Evolutionary conservation across 495 filamentous ascomycete genomes (phyloP), one percentile per base, ranked within the genome.

Genomic region (Cercophora sp.): DNA sequence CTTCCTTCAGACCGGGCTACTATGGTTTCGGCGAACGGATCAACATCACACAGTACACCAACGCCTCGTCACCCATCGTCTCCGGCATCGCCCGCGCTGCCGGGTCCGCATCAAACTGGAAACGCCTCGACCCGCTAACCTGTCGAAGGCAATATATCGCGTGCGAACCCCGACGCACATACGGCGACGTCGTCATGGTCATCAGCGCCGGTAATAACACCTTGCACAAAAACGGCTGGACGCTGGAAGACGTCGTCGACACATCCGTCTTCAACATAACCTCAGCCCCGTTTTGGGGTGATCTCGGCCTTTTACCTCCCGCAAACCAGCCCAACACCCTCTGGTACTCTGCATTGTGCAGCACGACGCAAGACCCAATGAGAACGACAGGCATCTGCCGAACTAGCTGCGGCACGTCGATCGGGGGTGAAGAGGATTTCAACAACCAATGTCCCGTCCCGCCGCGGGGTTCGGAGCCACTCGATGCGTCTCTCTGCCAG

Each of bases 101-200:
- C 9, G 18, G 18, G 26, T 29, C 44, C 16, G 44, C 27, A 13
- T 18, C 15, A 22, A 19, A 13, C 8, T 48, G 44, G 44, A 27
- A 19, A 8, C 44, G 44, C 11, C 18, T 48, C 25, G 44, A 48
- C 26, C 15, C 25, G 10, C 25, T 16, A 11, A 23, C 15, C 16
- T 48, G 44, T 18, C 44, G 44, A 19, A 15, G 26, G 8, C 25
- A 48, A n/a, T 48, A 34, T 29, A 31, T 22, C 27, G 26, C 26
- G 8, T 48, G 44, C 5, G 44, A 19, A 11, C 44, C 26, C 9
- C 25, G 44, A 1, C 25, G 44, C n/a, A 34, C 3, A 4, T 22
- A 32, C 18, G 44, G 44, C n/a, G 44, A 48, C 27, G 44, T 48
- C 15, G 44, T 48, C 9, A 22, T 46, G n/a, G 25, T 46, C n/a